Conservation (phyloP, 371 early-diverging fungal species). For the Dichotomocladium elegans region DNA sequence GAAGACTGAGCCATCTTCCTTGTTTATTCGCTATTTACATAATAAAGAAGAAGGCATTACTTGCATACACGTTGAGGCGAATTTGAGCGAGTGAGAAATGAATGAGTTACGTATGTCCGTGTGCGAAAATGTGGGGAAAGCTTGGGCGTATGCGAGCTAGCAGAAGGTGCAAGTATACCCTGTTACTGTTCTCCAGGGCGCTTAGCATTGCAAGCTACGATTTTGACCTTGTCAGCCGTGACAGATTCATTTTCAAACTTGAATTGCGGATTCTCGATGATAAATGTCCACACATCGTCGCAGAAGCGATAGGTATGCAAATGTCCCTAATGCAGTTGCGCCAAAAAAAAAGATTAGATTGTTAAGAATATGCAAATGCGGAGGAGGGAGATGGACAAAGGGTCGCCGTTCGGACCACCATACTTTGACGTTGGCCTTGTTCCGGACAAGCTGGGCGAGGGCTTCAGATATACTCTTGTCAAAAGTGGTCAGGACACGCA, state of each 20-base stretch:
- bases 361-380: neutral
- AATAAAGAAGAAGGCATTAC: neutral
- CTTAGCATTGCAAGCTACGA: conserved; percentile 84
- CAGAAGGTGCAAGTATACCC: too few relatives aligned
- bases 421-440: conserved; percentile 46
- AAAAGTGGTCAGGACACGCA: conserved; percentile 85
- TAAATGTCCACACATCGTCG: conserved; percentile 97
- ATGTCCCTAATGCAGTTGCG: conserved; percentile 56
- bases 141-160: too few relatives aligned
- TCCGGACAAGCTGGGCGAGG: conserved; percentile 39
- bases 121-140: too few relatives aligned
- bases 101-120: too few relatives aligned
- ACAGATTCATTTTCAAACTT: conserved; percentile 80
- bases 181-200: conserved; percentile 64
- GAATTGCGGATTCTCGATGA: conserved; percentile 82
- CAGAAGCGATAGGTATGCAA: conserved; percentile 88
- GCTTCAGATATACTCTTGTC: conserved; percentile 44
- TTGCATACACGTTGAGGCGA: neutral
- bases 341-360: conserved; percentile 1
- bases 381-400: too few relatives aligned
- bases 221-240: conserved; percentile 84
- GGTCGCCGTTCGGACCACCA: too few relatives aligned
- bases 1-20: conserved; percentile 5
- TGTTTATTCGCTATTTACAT: neutral
- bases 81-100: too few relatives aligned